Conservation (phyloP, 305 asterid genomes). For the Rubia occidens region DNA sequence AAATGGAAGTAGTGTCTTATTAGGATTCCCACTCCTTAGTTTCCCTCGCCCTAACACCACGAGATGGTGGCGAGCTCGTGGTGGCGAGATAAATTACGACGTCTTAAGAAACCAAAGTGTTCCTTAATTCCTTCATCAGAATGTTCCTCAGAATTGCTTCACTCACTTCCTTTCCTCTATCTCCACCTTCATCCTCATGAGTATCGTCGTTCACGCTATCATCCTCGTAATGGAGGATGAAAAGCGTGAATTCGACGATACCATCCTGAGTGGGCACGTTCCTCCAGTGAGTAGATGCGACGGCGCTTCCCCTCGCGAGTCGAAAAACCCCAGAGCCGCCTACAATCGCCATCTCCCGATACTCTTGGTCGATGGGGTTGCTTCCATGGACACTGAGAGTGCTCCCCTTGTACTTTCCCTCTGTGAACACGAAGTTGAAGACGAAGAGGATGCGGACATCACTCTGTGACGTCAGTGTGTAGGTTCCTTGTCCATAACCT, state of each 20-base stretch:
- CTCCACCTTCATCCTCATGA: background rate
- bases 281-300: conserved; percentile 14
- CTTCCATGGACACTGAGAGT: conserved; percentile 23
- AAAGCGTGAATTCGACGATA: conserved; percentile 21
- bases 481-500: conserved; percentile 21
- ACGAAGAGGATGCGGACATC: conserved; percentile 20
- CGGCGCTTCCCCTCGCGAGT: conserved; percentile 27
- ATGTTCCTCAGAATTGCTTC: no score
- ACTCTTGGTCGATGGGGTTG: conserved; percentile 9
- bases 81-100: no score
- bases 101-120: no score
- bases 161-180: no score
- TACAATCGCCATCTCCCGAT: conserved; percentile 26
- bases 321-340: conserved; percentile 30
- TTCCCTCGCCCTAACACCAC: no score
- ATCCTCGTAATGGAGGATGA: background rate
- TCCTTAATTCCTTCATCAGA: no score
- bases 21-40: no score
- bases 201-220: background rate
- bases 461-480: background rate
- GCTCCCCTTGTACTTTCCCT: conserved; percentile 22
- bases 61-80: no score
- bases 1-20: no score
- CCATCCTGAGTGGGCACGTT: conserved; percentile 14
- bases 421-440: conserved; percentile 22